phyloP scores from a whole-genome alignment of 805 yeast species.

The Ogataea nitratoaversa region DNA sequence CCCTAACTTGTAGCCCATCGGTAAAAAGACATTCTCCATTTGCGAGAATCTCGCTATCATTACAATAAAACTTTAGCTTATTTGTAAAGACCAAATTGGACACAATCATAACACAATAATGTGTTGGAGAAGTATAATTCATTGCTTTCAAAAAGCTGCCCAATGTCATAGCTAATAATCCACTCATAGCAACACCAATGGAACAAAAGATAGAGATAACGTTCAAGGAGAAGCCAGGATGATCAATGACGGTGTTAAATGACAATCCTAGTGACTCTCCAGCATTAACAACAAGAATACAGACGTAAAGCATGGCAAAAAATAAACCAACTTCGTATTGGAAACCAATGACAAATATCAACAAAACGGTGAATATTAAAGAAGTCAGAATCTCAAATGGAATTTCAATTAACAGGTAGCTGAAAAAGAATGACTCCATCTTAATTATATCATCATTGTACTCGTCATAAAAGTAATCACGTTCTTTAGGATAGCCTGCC shows the following conservation, averaged over 20 bases:
- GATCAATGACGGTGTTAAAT: slow-evolving; percentile 67
- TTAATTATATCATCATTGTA: slow-evolving; percentile 70
- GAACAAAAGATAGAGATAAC: slow-evolving; percentile 62
- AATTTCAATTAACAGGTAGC: slow-evolving; percentile 59
- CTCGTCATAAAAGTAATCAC: slow-evolving; percentile 75
- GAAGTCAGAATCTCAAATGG: slow-evolving; percentile 64
- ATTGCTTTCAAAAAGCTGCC: slow-evolving; percentile 62
- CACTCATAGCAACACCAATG: slow-evolving; percentile 79
- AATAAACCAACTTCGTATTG: slow-evolving; percentile 65
- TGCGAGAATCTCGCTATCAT: slow-evolving; percentile 16
- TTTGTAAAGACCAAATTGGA: slow-evolving; percentile 55
- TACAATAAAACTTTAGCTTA: slow-evolving; percentile 49
- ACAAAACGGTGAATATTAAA: slow-evolving; percentile 53
- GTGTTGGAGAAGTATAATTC: slow-evolving; percentile 75
- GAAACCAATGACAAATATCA: slow-evolving; percentile 68
- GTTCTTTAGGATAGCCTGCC: slow-evolving; percentile 68
- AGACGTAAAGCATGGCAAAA: slow-evolving; percentile 56
- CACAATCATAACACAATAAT: slow-evolving; percentile 60
- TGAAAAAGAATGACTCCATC: slow-evolving; percentile 53
- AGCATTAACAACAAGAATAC: slow-evolving; percentile 55
- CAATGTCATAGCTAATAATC: slow-evolving; percentile 76
- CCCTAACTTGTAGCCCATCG: slow-evolving; percentile 53
- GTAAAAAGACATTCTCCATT: slow-evolving; percentile 43
- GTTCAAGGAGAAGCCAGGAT: slow-evolving; percentile 79
- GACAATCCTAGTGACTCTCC: slow-evolving; percentile 86